Percentiles rank a stretch among this genome's conserved stretches.
phyloP scores from a whole-genome alignment of 2,329 filamentous ascomycete genomes.

The Aureobasidium sp. region DNA sequence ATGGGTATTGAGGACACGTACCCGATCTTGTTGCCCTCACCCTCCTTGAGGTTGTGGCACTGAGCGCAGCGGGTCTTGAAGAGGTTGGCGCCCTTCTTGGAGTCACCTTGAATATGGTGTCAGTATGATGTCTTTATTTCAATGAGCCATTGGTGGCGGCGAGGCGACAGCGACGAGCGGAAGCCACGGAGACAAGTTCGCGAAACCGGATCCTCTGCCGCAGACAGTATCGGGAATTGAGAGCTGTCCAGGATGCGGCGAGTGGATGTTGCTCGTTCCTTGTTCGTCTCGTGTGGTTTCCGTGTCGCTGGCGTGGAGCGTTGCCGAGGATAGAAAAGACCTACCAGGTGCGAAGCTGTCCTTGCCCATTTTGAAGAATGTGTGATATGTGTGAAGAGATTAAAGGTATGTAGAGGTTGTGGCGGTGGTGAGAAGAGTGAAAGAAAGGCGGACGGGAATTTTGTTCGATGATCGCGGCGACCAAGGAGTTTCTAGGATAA shows the following conservation, averaged over 20 bases:
- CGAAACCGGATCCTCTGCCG: background rate
- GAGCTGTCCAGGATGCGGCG: background rate
- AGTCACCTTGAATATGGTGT: conserved; percentile 55
- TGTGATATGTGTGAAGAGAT: conserved; percentile 9
- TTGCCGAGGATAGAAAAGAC: conserved; percentile 12
- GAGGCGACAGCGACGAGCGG: background rate
- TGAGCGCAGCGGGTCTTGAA: conserved; percentile 99
- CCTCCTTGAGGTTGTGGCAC: conserved; percentile 92
- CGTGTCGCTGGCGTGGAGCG: background rate
- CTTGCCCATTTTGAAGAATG: conserved; percentile 27
- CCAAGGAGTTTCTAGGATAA: conserved; percentile 5
- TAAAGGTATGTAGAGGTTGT: conserved; percentile 12
- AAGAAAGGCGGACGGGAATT: conserved; percentile 12
- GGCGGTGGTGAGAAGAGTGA: background rate
- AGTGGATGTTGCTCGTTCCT: background rate
- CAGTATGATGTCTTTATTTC: background rate
- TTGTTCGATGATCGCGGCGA: conserved; percentile 10
- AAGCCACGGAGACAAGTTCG: background rate
- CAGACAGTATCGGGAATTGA: background rate
- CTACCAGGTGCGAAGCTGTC: conserved; percentile 29
- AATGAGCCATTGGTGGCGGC: background rate
- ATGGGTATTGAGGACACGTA: conserved; percentile 65
- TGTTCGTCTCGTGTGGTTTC: background rate
- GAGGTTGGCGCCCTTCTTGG: conserved; percentile 94
- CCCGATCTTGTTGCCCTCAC: conserved; percentile 94